phyloP scores from a whole-genome alignment of 2,329 filamentous ascomycete genomes.

The Colletotrichum trifolii region DNA sequence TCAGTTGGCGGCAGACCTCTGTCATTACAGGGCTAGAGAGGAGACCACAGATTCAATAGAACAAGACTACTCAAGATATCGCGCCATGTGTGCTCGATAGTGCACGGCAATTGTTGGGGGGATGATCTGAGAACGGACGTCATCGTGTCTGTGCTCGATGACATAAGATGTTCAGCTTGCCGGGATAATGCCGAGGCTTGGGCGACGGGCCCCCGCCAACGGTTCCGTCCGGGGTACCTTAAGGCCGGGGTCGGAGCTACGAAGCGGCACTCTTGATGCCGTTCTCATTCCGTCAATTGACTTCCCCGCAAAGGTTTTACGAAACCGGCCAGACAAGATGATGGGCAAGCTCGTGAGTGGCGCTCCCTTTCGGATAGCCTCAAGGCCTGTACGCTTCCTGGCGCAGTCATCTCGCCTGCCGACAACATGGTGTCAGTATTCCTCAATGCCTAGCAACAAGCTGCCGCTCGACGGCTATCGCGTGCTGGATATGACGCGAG shows the following conservation, averaged over 20 bases:
- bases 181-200: constrained; percentile 32
- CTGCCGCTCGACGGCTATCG: constrained; percentile 85
- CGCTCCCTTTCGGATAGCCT: neutral
- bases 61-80: too few species aligned
- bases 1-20: too few species aligned
- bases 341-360: constrained; percentile 5
- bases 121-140: too few species aligned
- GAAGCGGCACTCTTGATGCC: constrained; percentile 6
- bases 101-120: too few species aligned
- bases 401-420: neutral
- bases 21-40: too few species aligned
- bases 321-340: neutral
- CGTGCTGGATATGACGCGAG: constrained; percentile 96
- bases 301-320: constrained; percentile 10
- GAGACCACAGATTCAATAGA: too few species aligned
- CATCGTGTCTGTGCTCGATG: constrained; percentile 13
- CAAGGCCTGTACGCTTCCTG: neutral
- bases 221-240: constrained; percentile 18
- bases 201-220: constrained; percentile 31
- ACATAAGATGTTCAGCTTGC: constrained; percentile 3
- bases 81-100: too few species aligned
- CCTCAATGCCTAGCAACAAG: constrained; percentile 42
- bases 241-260: constrained; percentile 34
- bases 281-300: constrained; percentile 8
- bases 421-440: constrained; percentile 43